These are phyloP conservation scores for Penicillium samsonianum DNA, from an alignment of 495 filamentous ascomycete genomes.

Conservation along the genomic window DNA sequence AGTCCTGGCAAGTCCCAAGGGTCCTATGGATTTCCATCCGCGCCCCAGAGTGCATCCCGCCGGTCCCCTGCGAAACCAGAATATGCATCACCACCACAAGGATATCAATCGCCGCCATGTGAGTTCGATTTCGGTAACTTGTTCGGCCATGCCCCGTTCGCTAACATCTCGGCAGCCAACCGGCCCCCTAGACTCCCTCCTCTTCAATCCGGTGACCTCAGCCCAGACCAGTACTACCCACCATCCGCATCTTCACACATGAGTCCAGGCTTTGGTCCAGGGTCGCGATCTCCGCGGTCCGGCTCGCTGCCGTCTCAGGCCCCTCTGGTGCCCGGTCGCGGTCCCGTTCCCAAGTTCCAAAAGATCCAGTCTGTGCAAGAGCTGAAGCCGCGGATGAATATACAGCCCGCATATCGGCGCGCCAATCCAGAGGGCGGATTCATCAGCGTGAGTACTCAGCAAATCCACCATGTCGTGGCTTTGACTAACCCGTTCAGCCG, in stretches of 20 bases:
- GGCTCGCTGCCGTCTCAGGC: constrained; percentile 44
- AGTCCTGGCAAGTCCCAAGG: constrained; percentile 59
- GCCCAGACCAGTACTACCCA: constrained; percentile 67
- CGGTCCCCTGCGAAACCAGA: constrained; percentile 61
- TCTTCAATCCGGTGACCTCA: constrained; percentile 64
- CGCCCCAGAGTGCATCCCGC: constrained; percentile 41
- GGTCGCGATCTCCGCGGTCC: constrained; percentile 70
- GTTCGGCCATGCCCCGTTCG: background rate
- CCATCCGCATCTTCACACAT: constrained; percentile 67
- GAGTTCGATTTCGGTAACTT: constrained; percentile 24
- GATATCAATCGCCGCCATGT: constrained; percentile 64
- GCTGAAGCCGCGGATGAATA: constrained; percentile 77
- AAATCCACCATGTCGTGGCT: background rate
- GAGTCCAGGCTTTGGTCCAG: constrained; percentile 69
- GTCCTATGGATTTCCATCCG: constrained; percentile 47
- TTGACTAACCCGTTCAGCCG: constrained; percentile 58
- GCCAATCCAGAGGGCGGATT: constrained; percentile 98
- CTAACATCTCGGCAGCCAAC: constrained; percentile 32
- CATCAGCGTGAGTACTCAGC: constrained; percentile 75
- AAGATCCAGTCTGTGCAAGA: constrained; percentile 72
- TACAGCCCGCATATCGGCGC: constrained; percentile 85
- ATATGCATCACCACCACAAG: constrained; percentile 63
- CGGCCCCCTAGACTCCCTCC: constrained; percentile 61
- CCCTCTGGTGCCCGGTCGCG: constrained; percentile 54
- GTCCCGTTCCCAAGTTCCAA: constrained; percentile 84